These are phyloP conservation scores for Fremontodendron californicum DNA, from an alignment of 345 rosid species.

Conservation along the genomic window DNA sequence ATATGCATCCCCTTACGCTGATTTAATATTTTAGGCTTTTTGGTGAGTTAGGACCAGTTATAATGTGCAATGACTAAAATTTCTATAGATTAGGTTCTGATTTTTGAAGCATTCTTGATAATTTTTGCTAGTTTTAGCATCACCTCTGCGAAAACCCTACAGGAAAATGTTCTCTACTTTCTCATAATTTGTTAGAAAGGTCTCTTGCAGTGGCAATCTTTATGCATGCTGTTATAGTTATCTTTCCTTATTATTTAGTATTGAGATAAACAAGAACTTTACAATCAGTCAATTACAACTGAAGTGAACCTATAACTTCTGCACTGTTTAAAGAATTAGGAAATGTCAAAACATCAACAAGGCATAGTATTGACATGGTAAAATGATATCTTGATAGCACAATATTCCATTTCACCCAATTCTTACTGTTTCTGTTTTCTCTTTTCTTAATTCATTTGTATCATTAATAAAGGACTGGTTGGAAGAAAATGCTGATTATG, in stretches of 20 bases:
- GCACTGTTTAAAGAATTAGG: neutral
- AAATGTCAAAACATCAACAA: neutral
- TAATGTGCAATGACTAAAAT: neutral
- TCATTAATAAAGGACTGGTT: conserved; percentile 58
- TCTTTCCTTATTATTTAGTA: neutral
- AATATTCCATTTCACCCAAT: neutral
- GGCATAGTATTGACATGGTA: neutral
- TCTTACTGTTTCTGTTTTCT: neutral
- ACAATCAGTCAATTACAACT: neutral
- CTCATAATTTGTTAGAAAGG: neutral
- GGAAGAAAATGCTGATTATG: conserved; percentile 49
- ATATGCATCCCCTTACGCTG: neutral
- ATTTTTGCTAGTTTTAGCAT: neutral
- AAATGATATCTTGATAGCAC: neutral
- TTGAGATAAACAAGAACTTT: neutral
- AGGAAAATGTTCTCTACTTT: neutral
- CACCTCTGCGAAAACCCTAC: neutral
- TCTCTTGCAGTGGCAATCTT: neutral
- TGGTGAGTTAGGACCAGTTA: neutral
- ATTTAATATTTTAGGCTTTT: neutral
- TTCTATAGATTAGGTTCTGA: neutral
- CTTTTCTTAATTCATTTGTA: neutral
- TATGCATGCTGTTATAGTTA: neutral
- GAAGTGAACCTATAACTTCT: neutral
- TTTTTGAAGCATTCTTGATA: neutral